Base-by-base conservation (phyloP, 2,329 filamentous ascomycete genomes). In the Penicillium sp. region DNA sequence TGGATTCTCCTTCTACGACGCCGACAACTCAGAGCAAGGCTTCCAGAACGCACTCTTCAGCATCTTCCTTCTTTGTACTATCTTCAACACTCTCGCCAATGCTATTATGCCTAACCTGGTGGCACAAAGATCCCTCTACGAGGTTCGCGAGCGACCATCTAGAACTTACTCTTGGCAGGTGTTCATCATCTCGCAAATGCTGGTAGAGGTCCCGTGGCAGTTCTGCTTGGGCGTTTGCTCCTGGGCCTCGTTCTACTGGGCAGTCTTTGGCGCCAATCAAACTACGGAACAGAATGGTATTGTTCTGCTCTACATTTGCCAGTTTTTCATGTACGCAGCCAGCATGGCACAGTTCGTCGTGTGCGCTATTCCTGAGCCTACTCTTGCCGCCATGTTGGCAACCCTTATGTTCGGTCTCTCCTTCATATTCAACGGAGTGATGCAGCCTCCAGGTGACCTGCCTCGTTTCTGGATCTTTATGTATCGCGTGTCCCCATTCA, bases 191-290 rank as follows among this genome's bases (percentile, higher is more conserved):
- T 86, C 88, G 53, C 89, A 92, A 73, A 90, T 96, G 63, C 77
- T 92, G 27, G 90, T 92, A 57, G 92, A 96, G 73, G 77, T 96
- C 2, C 90, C 91, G 0, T 96, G 90, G 88, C 91, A 93, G 72
- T 83, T 66, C 19, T 57, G 45, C n/a, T 51, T 66, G 5, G 60
- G 60, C 19, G 44, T 67, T 16, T 64, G 61, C 47, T 54, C 64
- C 3, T 67, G 60, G 58, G 63, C 59, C 9, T 66, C 56, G 1
- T 67, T 64, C 49, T 67, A 67, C 55, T 67, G 57, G 57, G 55
- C 55, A 2, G 62, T 67, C 25, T 61, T 66, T 43, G 62, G 64
- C 8, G 31, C 53, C 9, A 48, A 39, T 0, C 55, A 60, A 45
- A 54, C 51, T 19, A 45, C 61, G n/a, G 54, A 66, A 29, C 55